A percentile compares a stretch with the other conserved stretches of the same genome.
Conservation (phyloP, 352 stramenopile species). For the Pythium grandisporangium region DNA sequence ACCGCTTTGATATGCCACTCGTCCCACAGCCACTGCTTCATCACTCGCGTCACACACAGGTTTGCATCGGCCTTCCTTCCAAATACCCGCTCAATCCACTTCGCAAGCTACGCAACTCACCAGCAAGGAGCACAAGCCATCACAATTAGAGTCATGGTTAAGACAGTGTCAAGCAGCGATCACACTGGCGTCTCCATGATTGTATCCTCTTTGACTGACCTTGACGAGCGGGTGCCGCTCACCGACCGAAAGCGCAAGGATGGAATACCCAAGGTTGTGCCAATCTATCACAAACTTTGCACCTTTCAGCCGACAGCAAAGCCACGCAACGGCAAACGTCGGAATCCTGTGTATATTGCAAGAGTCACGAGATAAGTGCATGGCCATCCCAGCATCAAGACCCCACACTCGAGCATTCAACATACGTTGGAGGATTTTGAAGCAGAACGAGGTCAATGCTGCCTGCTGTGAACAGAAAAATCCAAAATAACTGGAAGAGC, state of each 20-base stretch:
- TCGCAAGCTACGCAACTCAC: constrained; percentile 44
- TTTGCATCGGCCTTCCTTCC: constrained; percentile 90
- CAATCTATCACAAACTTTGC: constrained; percentile 97
- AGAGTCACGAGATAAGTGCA: background rate
- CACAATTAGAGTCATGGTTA: too few species aligned
- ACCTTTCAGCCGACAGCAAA: constrained; percentile 60
- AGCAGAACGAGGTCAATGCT: constrained; percentile 91
- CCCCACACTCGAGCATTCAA: too few species aligned
- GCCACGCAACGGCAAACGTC: constrained; percentile 88
- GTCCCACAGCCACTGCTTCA: constrained; percentile 90
- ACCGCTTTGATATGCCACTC: constrained; percentile 86
- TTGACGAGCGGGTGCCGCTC: constrained; percentile 59
- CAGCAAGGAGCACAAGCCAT: background rate
- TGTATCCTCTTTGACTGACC: too few species aligned
- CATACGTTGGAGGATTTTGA: constrained; percentile 96
- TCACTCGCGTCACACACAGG: constrained; percentile 95
- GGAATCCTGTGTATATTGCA: constrained; percentile 57
- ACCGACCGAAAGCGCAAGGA: constrained; percentile 84
- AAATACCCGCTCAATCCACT: constrained; percentile 83
- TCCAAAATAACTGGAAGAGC: constrained; percentile 74
- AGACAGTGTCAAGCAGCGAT: too few species aligned
- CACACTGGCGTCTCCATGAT: too few species aligned
- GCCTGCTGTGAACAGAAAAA: constrained; percentile 65
- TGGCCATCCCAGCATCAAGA: background rate
- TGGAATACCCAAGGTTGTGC: constrained; percentile 99